phyloP scores from a whole-genome alignment of 129 eudicot species.

The Rutidosis leptorrhynchoides region DNA sequence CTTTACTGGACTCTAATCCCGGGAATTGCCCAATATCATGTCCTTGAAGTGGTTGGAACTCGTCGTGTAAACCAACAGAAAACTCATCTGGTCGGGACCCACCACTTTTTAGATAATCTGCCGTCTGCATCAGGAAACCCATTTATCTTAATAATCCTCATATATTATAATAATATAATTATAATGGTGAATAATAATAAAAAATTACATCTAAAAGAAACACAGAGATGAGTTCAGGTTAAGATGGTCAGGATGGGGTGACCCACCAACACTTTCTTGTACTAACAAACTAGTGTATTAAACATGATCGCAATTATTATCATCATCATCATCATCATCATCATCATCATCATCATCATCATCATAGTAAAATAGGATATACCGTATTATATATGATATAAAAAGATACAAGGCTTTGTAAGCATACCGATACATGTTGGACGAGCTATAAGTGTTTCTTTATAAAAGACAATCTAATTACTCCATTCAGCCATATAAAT shows the following conservation, averaged over 20 bases:
- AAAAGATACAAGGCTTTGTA: not conserved
- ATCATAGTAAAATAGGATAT: not conserved
- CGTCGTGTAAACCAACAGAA: slow-evolving; percentile 67
- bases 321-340: not conserved
- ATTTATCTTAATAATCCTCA: slow-evolving; percentile 1
- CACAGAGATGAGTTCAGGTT: not conserved
- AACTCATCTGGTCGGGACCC: slow-evolving; percentile 78
- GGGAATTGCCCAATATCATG: slow-evolving; percentile 93
- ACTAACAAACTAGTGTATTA: not conserved
- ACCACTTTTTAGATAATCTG: slow-evolving; percentile 69
- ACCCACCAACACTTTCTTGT: not conserved
- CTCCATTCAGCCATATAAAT: not conserved
- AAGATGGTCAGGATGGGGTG: not conserved
- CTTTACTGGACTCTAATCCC: slow-evolving; percentile 48
- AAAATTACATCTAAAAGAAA: not conserved
- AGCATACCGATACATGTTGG: not conserved
- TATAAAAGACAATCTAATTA: too few relatives aligned
- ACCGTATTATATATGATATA: not conserved
- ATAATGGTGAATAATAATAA: not conserved
- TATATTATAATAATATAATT: too few relatives aligned
- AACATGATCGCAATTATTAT: not conserved
- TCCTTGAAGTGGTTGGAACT: slow-evolving; percentile 70
- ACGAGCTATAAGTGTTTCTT: too few relatives aligned
- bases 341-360: not conserved
- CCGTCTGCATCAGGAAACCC: slow-evolving; percentile 47